These are phyloP conservation scores for Plasmodium gaboni DNA, from an alignment of 169 alveolate genomes.

Conservation along the genomic window DNA sequence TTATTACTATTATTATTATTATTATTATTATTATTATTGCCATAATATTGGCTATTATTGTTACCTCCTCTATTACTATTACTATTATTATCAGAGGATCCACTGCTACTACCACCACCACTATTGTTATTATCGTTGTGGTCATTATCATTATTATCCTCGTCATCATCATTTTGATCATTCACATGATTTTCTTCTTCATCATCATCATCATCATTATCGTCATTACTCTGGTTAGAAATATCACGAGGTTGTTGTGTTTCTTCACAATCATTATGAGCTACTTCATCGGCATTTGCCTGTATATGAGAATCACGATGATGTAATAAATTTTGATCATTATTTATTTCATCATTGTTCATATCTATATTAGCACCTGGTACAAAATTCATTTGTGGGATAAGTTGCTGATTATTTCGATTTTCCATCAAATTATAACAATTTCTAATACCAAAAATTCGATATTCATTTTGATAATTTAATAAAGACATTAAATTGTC, in stretches of 20 bases:
- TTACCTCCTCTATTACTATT: constrained; percentile 3
- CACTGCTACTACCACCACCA: constrained; percentile 16
- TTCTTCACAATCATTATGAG: not conserved
- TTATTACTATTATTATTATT: constrained; percentile 14
- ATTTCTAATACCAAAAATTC: constrained; percentile 69
- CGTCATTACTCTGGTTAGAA: not conserved
- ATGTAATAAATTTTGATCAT: constrained; percentile 5
- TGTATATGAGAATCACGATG: not conserved
- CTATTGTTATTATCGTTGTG: not conserved
- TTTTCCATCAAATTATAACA: constrained; percentile 48
- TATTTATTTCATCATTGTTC: constrained; percentile 4
- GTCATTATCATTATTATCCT: not conserved
- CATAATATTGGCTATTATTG: not conserved
- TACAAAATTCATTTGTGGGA: constrained; percentile 13
- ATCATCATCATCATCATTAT: constrained; percentile 6
- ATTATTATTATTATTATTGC: constrained; percentile 4
- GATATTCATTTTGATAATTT: constrained; percentile 68
- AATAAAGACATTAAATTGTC: constrained; percentile 53
- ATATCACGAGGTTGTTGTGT: not conserved
- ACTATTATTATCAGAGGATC: constrained; percentile 3
- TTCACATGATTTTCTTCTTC: constrained; percentile 1
- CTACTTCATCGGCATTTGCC: not conserved
- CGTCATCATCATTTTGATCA: constrained; percentile 13
- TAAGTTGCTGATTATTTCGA: constrained; percentile 22
- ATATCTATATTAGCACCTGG: not conserved